Evolutionary conservation across 768 basidiomycete genomes (phyloP).

Genomic region (Termitomyces sp.): DNA sequence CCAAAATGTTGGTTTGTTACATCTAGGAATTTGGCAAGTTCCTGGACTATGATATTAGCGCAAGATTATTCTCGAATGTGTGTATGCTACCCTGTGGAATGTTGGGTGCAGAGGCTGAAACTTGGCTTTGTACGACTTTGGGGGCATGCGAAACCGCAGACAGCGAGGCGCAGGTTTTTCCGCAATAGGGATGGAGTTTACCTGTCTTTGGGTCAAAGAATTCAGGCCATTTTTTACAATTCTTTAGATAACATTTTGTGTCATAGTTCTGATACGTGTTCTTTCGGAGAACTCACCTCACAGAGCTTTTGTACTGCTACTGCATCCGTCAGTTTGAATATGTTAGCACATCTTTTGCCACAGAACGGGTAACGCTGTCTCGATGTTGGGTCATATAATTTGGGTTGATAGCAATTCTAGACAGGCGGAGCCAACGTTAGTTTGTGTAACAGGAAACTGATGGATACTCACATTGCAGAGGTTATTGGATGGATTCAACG

Average conservation of each 20-base stretch:
- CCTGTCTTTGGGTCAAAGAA: background rate
- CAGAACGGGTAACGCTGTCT: slow-evolving; percentile 45
- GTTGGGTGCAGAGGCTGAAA: background rate
- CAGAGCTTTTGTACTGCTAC: background rate
- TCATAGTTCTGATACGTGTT: background rate
- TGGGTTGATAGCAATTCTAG: slow-evolving; percentile 59
- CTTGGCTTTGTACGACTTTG: background rate
- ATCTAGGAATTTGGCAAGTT: background rate
- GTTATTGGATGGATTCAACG: background rate
- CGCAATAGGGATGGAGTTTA: background rate
- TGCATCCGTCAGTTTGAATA: background rate
- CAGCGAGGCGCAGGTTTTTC: background rate
- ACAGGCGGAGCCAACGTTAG: background rate
- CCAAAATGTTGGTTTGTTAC: background rate
- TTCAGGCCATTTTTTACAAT: background rate
- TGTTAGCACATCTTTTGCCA: slow-evolving; percentile 51
- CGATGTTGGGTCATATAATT: slow-evolving; percentile 47
- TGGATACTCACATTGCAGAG: slow-evolving; percentile 40
- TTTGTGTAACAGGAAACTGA: background rate
- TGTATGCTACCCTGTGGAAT: background rate
- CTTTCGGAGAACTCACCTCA: background rate
- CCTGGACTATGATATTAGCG: background rate
- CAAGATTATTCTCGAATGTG: background rate
- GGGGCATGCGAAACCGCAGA: background rate
- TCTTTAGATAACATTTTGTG: background rate